These are phyloP conservation scores for Trichophyton mentagrophytes DNA, from an alignment of 2,329 filamentous ascomycete genomes.

Conservation along the genomic window DNA sequence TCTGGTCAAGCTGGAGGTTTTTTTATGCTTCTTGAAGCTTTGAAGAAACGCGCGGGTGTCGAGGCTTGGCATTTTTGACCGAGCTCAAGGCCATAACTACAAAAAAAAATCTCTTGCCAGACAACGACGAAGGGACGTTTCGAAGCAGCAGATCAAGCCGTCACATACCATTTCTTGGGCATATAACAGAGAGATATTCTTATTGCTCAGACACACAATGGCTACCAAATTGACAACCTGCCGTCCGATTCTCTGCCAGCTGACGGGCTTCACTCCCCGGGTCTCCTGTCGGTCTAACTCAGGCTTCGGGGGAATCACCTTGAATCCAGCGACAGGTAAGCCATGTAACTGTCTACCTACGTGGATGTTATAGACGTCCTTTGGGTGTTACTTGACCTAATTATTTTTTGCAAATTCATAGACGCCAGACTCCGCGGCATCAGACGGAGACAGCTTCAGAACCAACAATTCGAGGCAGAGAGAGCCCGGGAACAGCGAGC, in stretches of 20 bases:
- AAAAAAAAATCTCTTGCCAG: background rate
- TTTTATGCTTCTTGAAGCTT: background rate
- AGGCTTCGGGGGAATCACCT: background rate
- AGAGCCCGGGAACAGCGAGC: conserved; percentile 25
- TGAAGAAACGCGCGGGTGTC: background rate
- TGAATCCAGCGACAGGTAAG: conserved; percentile 4
- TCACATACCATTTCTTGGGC: background rate
- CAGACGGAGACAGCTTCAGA: background rate
- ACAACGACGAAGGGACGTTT: background rate
- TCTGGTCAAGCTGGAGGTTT: background rate
- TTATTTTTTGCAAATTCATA: background rate
- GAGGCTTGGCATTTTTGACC: background rate
- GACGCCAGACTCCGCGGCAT: background rate
- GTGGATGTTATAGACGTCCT: background rate
- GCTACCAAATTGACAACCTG: background rate
- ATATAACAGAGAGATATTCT: too few species aligned
- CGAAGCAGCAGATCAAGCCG: background rate
- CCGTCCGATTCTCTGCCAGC: background rate
- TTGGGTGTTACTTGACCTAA: background rate
- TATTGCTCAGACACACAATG: background rate
- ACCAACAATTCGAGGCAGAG: conserved; percentile 22
- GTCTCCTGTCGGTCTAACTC: conserved; percentile 1
- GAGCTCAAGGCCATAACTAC: too few species aligned
- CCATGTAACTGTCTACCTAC: too few species aligned
- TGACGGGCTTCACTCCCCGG: background rate